A percentile compares a stretch with the other conserved stretches of the same genome.
phyloP scores from a whole-genome alignment of 257 asterid species.

The Gynochthodes officinalis region DNA sequence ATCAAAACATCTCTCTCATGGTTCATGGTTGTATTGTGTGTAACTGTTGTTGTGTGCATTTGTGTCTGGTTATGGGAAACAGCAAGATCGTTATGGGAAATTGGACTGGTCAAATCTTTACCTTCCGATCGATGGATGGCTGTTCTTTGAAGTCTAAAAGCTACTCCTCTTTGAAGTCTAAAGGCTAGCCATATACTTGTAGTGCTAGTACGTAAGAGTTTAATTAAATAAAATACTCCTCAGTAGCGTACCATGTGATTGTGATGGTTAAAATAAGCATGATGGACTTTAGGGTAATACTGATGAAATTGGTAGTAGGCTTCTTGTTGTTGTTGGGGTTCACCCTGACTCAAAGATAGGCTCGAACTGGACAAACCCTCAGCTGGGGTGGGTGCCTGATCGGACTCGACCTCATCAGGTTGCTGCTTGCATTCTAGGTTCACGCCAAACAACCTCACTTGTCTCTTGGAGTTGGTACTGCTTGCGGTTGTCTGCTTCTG shows the following conservation, averaged over 20 bases:
- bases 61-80: slow-evolving; percentile 66
- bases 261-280: slow-evolving; percentile 26
- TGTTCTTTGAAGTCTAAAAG: neutral
- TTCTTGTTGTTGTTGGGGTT: slow-evolving; percentile 13
- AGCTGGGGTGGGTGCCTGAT: slow-evolving; percentile 29
- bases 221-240: slow-evolving; percentile 11
- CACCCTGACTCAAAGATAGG: slow-evolving; percentile 7
- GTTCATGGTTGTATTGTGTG: neutral
- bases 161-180: too few relatives aligned
- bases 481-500: slow-evolving; percentile 34
- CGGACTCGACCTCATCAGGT: slow-evolving; percentile 39
- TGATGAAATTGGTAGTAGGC: slow-evolving; percentile 36
- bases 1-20: neutral
- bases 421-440: slow-evolving; percentile 61
- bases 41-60: neutral
- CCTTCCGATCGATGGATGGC: slow-evolving; percentile 8
- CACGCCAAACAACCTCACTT: slow-evolving; percentile 89
- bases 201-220: too few relatives aligned
- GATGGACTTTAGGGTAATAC: slow-evolving; percentile 21
- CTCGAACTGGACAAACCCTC: slow-evolving; percentile 49
- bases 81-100: slow-evolving; percentile 69
- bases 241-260: slow-evolving; percentile 58
- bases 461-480: slow-evolving; percentile 56
- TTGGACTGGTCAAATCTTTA: slow-evolving; percentile 49
- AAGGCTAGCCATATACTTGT: too few relatives aligned